Evolutionary conservation across 2,329 filamentous ascomycete species (phyloP), one percentile per base, ranked within the genome.

Genomic region (Huntiella decipiens): DNA sequence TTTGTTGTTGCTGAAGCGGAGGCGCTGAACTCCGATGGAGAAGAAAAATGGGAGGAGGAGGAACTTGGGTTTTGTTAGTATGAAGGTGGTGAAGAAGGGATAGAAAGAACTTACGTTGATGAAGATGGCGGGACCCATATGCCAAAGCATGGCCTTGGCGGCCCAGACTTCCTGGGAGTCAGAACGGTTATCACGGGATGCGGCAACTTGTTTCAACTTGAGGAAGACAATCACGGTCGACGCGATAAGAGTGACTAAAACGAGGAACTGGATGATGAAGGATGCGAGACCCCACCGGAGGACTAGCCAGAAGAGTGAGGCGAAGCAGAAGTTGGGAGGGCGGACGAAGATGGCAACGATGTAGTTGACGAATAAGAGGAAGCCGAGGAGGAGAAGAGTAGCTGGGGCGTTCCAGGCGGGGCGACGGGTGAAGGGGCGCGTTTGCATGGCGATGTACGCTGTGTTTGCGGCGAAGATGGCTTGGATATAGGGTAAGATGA

Each of bases 131-230:
- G 79, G 57, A 1, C 67, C 58, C 51, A 80, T 62, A 55, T 78
- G 82, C 56, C 79, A 82, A 8, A 79, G 72, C 74, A 82, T 81
- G 50, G 74, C 67, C 5, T 77, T 81, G 3, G 78, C 77, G 32
- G 73, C 66, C 48, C 75, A 67, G 40, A 78, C 65, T 57, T 82
- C 74, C 12, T 68, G 64, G 15, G 67, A 62, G 35, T 76, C 73
- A 43, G 81, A 66, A 11, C 66, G 60, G 49, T 66, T 68, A 32
- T 66, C 66, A 52, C 68, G 68, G 10, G 38, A 22, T 5, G 28
- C 28, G 8, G 33, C 40, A 11, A 44, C 37, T 8, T 33, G 22
- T n/a, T 36, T 38, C 17, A 83, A 61, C 50, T 70, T 71, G 35
- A 70, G 56, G 55, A 73, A 77, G 43, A 80, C 68, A 19, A 69